These are phyloP conservation scores for Bidens hawaiensis DNA, from an alignment of 140 eudicot genomes.

Conservation along the genomic window DNA sequence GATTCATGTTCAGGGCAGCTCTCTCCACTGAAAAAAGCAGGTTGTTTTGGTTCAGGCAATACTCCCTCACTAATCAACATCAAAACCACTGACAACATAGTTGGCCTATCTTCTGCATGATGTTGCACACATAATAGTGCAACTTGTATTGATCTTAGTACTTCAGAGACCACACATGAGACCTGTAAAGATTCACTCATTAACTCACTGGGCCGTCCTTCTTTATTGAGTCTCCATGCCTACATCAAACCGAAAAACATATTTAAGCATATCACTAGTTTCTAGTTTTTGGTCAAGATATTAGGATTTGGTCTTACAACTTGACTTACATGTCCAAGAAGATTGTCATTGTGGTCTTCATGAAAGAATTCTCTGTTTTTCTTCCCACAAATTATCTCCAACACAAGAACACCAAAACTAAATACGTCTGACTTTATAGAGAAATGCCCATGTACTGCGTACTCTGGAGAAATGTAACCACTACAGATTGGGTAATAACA, in stretches of 20 bases:
- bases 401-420: conserved; percentile 29
- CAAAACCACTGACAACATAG: conserved; percentile 10
- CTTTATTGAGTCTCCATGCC: conserved; percentile 29
- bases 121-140: conserved; percentile 23
- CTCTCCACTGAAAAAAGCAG: not conserved
- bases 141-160: conserved; percentile 23
- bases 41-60: conserved; percentile 2
- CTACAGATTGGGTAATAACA: not conserved
- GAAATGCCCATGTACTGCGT: conserved; percentile 21
- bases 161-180: conserved; percentile 1
- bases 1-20: not conserved
- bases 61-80: not conserved
- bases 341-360: conserved; percentile 20
- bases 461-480: conserved; percentile 23
- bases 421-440: conserved; percentile 26
- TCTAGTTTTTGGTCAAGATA: not conserved
- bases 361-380: conserved; percentile 16
- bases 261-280: not conserved
- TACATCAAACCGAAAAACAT: not conserved
- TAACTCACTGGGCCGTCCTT: conserved; percentile 1
- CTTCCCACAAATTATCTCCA: conserved; percentile 21
- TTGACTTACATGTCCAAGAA: conserved; percentile 30
- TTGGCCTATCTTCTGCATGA: conserved; percentile 28
- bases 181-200: conserved; percentile 2
- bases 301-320: too few species aligned